phyloP scores from a whole-genome alignment of 495 filamentous ascomycete species.

The Neurospora cerealis region DNA sequence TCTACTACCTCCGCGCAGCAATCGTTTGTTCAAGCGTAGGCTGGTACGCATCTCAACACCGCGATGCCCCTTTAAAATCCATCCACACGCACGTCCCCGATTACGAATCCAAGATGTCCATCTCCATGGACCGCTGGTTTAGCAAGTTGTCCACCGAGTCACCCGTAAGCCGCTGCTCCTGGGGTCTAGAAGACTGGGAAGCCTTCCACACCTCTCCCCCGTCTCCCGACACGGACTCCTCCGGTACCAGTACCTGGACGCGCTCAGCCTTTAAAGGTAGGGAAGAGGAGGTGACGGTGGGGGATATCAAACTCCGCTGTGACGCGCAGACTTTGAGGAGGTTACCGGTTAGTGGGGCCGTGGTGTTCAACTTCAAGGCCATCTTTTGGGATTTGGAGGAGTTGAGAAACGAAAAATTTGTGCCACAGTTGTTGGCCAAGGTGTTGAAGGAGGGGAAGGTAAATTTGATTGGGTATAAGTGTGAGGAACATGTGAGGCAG shows the following conservation, averaged over 20 bases:
- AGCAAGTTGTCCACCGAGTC: too few relatives aligned
- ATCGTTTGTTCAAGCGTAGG: conserved; percentile 72
- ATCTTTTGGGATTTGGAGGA: conserved; percentile 70
- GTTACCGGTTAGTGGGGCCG: conserved; percentile 61
- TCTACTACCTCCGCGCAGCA: conserved; percentile 70
- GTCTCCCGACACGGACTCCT: conserved; percentile 1
- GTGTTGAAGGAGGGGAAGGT: conserved; percentile 64
- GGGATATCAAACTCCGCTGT: conserved; percentile 64
- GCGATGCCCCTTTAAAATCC: conserved; percentile 59
- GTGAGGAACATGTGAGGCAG: conserved; percentile 75
- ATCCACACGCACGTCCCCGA: conserved; percentile 77
- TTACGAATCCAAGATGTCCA: conserved; percentile 85
- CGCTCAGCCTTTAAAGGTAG: conserved; percentile 10
- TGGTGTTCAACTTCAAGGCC: conserved; percentile 90
- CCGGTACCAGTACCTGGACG: not conserved
- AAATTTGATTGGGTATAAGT: conserved; percentile 74
- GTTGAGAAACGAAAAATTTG: conserved; percentile 63
- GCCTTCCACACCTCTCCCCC: conserved; percentile 47
- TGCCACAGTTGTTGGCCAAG: conserved; percentile 60
- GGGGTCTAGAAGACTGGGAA: conserved; percentile 70
- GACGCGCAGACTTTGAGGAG: conserved; percentile 89
- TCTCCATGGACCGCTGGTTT: too few relatives aligned
- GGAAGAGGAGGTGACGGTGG: conserved; percentile 38
- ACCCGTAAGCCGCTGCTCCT: conserved; percentile 81
- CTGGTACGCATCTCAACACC: conserved; percentile 70